These are phyloP conservation scores for Tetrahymena borealis DNA, from an alignment of 73 alveolate genomes.

Conservation along the genomic window DNA sequence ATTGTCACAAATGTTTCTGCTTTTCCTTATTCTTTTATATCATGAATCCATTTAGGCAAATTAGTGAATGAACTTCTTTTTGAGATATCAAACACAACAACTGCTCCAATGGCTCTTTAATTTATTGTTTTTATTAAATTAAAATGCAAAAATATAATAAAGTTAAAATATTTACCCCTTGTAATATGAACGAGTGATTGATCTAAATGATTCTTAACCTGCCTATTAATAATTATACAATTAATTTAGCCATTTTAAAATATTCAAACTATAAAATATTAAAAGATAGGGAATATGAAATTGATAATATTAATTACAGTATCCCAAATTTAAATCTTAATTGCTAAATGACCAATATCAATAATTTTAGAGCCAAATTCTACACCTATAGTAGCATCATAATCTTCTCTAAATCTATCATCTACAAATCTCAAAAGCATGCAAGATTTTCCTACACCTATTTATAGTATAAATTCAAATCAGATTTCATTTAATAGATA, in stretches of 20 bases:
- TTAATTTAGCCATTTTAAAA: too few species aligned
- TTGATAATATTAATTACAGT: slow-evolving; percentile 50
- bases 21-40: slow-evolving; percentile 32
- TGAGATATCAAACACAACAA: slow-evolving; percentile 50
- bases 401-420: slow-evolving; percentile 63
- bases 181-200: slow-evolving; percentile 29
- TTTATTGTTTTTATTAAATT: background rate
- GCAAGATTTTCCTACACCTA: slow-evolving; percentile 80
- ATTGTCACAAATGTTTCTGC: slow-evolving; percentile 39
- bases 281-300: too few species aligned
- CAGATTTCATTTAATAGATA: background rate
- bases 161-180: slow-evolving; percentile 7
- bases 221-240: background rate
- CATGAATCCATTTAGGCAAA: slow-evolving; percentile 45
- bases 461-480: background rate
- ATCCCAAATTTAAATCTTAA: slow-evolving; percentile 82
- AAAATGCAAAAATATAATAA: background rate
- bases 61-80: slow-evolving; percentile 41
- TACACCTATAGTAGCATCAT: slow-evolving; percentile 75
- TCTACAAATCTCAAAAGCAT: slow-evolving; percentile 63
- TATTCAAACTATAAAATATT: too few species aligned
- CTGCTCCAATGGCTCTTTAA: slow-evolving; percentile 8
- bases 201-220: slow-evolving; percentile 42
- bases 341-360: slow-evolving; percentile 49
- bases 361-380: slow-evolving; percentile 67